Evolutionary conservation across 140 eudicot species (phyloP).

Genomic region (Oenanthe javanica): DNA sequence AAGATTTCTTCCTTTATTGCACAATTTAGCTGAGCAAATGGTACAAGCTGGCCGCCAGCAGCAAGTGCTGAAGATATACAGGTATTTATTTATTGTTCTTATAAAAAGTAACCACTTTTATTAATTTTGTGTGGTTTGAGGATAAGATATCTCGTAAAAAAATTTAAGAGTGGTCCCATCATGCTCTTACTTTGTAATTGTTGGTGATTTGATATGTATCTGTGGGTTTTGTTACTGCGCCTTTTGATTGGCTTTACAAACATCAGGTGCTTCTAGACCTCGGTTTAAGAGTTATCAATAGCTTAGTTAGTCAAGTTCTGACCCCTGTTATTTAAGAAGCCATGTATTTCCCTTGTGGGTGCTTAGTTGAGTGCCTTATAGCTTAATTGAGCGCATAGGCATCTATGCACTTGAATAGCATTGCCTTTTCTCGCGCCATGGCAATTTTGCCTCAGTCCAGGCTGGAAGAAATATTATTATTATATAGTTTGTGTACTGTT

Average conservation of each 20-base stretch:
- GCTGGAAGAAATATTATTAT: background rate
- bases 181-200: background rate
- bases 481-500: background rate
- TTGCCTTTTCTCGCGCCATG: background rate
- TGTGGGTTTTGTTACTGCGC: background rate
- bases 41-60: constrained; percentile 84
- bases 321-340: background rate
- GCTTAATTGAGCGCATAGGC: background rate
- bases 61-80: constrained; percentile 75
- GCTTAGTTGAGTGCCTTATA: background rate
- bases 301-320: background rate
- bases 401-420: background rate
- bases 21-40: constrained; percentile 89
- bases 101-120: background rate
- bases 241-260: background rate
- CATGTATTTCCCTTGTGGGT: background rate
- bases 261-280: background rate
- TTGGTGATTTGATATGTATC: background rate
- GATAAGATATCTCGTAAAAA: background rate
- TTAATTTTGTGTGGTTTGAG: background rate
- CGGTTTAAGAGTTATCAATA: background rate
- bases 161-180: background rate
- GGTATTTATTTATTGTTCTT: constrained; percentile 28
- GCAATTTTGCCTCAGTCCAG: background rate
- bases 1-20: constrained; percentile 80